Percentiles rank a stretch among this genome's conserved stretches.
These are phyloP conservation scores for Suillus clintonianus DNA, from an alignment of 768 basidiomycete genomes.

Conservation along the genomic window DNA sequence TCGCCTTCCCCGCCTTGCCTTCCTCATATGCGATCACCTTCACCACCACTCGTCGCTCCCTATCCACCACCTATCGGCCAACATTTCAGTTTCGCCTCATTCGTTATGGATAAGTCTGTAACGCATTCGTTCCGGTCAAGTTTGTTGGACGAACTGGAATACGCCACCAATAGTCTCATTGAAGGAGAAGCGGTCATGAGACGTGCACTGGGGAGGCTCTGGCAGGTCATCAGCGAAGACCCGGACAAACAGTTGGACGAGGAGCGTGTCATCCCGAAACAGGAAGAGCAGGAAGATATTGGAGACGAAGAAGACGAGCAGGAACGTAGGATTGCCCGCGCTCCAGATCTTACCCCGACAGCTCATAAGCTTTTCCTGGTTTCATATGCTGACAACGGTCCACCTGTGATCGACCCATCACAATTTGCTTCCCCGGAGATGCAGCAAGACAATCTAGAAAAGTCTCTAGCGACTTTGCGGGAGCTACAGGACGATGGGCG, in stretches of 20 bases:
- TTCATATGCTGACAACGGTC: slow-evolving; percentile 47
- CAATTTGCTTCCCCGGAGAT: slow-evolving; percentile 66
- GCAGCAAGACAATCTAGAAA: slow-evolving; percentile 73
- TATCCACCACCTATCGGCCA: slow-evolving; percentile 68
- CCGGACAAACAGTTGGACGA: slow-evolving; percentile 41
- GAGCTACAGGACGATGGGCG: slow-evolving; percentile 86
- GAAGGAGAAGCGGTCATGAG: slow-evolving; percentile 78
- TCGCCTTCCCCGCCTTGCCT: slow-evolving; percentile 74
- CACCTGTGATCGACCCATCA: slow-evolving; percentile 55
- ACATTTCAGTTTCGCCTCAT: slow-evolving; percentile 78
- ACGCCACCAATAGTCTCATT: slow-evolving; percentile 80
- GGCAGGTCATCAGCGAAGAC: slow-evolving; percentile 81
- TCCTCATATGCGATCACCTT: slow-evolving; percentile 76
- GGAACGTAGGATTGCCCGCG: slow-evolving; percentile 51
- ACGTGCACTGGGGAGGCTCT: slow-evolving; percentile 74
- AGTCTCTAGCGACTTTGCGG: slow-evolving; percentile 68
- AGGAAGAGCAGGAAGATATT: slow-evolving; percentile 66
- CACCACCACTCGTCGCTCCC: slow-evolving; percentile 76
- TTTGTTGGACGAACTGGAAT: slow-evolving; percentile 76
- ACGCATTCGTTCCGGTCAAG: slow-evolving; percentile 83
- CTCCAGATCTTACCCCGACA: slow-evolving; percentile 66
- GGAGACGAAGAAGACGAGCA: slow-evolving; percentile 36
- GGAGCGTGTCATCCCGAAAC: slow-evolving; percentile 61
- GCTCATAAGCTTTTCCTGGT: slow-evolving; percentile 69
- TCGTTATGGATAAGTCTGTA: slow-evolving; percentile 83